Base-by-base conservation (phyloP, 73 alveolate species). In the Diophrys sp. region DNA sequence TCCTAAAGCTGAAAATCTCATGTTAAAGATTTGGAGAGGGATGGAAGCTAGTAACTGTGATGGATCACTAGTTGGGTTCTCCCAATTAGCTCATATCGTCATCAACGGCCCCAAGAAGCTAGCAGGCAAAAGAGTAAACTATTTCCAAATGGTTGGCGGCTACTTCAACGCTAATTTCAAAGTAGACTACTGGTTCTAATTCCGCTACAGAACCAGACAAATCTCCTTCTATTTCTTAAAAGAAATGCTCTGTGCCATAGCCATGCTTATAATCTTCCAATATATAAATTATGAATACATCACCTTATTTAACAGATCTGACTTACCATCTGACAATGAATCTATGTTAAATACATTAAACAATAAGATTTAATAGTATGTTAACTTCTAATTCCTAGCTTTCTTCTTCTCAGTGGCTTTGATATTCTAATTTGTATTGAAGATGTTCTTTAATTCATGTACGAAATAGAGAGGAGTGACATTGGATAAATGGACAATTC, bases 1-100 rank as follows among this genome's bases (percentile, higher is more conserved):
- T 44, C 93, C 93, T 8, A 85, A 85, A 44, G 93, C 93, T 5
- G 93, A 85, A 57, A 85, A 78, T 57, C 24, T 73, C 14, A 79
- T 79, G 93, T 55, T 70, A 24, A 56, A 54, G 68, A 73, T 79
- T 8, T 85, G 93, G 89, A 31, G 27, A 26, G 93, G 89, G 26
- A 34, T n/a, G 8, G 91, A 84, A 68, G 83, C 84, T 0, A 77
- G 79, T 0, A 67, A 71, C 23, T 84, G 91, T 70, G 87, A 84
- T 78, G 91, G 91, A 78, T 75, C 67, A 24, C 53, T 84, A 14
- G 67, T 34, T 53, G 91, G 91, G n/a, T 84, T 66, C 56, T 84
- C 91, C 26, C 27, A 68, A 27, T 71, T 84, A 23, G 66, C 87
- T 29, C 78, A 84, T 56, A 54, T 84, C 23, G 77, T 77, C 8